Conservation (phyloP, 108 stramenopile species). For the Conticribra weissflogii region DNA sequence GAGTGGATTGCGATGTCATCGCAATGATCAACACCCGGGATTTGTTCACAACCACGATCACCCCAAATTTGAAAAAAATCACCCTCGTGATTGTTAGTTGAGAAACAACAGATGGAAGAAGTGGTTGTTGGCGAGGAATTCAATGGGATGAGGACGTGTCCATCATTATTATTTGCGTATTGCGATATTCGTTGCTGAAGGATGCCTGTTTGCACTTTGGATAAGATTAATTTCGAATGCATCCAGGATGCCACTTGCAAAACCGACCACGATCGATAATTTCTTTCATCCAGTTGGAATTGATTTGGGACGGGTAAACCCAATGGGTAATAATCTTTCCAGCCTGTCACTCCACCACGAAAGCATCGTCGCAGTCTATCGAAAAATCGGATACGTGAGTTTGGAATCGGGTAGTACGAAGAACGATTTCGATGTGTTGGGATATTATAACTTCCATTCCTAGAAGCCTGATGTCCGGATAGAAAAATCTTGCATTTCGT, state of each 20-base stretch:
- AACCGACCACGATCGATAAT: conserved; percentile 29
- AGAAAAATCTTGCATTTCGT: too few relatives aligned
- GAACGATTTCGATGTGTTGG: too few relatives aligned
- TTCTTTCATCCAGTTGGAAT: conserved; percentile 13
- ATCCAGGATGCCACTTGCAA: conserved; percentile 29
- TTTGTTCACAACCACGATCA: too few relatives aligned
- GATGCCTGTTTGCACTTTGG: background rate
- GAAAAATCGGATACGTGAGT: too few relatives aligned
- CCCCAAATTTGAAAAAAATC: background rate
- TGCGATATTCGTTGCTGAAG: background rate
- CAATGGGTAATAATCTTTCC: too few relatives aligned
- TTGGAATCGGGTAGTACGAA: too few relatives aligned
- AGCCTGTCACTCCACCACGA: too few relatives aligned
- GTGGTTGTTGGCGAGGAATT: too few relatives aligned
- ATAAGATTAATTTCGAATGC: conserved; percentile 1
- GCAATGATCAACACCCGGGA: background rate
- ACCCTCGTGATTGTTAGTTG: background rate
- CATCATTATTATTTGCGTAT: background rate
- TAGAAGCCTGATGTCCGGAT: too few relatives aligned
- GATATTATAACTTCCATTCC: too few relatives aligned
- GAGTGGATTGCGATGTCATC: conserved; percentile 3
- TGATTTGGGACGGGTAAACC: background rate
- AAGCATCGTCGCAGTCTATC: too few relatives aligned
- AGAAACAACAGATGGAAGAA: background rate
- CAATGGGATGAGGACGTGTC: background rate